A percentile compares a stretch with the other conserved stretches of the same genome.
Evolutionary conservation across 768 basidiomycete genomes (phyloP).

Genomic region (Leccinum aurantiacum): DNA sequence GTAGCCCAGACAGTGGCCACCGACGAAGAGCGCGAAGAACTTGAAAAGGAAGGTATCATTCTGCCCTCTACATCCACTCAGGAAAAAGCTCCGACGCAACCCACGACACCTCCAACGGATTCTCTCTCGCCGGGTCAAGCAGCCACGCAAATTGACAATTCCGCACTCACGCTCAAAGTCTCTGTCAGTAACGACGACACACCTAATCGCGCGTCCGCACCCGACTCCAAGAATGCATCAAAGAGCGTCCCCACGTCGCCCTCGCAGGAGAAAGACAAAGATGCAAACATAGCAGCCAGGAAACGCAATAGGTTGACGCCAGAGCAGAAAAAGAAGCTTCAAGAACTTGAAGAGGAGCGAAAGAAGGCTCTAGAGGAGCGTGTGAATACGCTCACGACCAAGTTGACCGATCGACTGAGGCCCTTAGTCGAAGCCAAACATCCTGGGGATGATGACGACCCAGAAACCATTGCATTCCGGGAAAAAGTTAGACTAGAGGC

Average conservation of each 20-base stretch:
- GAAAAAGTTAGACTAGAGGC: conserved; percentile 77
- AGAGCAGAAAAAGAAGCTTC: conserved; percentile 84
- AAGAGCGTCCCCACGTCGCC: conserved; percentile 27
- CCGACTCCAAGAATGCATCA: conserved; percentile 21
- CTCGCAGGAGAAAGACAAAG: conserved; percentile 40
- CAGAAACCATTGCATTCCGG: conserved; percentile 80
- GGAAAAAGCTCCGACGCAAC: conserved; percentile 17
- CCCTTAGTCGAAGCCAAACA: conserved; percentile 90
- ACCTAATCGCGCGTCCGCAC: conserved; percentile 15
- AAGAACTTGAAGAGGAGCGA: conserved; percentile 79
- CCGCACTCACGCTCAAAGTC: conserved; percentile 17
- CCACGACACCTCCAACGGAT: conserved; percentile 18
- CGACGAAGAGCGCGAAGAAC: conserved; percentile 88
- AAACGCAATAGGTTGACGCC: conserved; percentile 59
- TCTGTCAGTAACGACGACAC: conserved; percentile 21
- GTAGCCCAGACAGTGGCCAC: conserved; percentile 86
- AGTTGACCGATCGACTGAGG: conserved; percentile 80
- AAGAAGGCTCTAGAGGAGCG: conserved; percentile 78
- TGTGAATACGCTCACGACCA: conserved; percentile 68
- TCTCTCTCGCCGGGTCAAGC: conserved; percentile 9
- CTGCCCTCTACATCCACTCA: conserved; percentile 20
- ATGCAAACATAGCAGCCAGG: conserved; percentile 25
- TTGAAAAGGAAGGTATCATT: conserved; percentile 66
- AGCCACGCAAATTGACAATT: conserved; percentile 12
- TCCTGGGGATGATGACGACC: conserved; percentile 77